A percentile compares a stretch with the other conserved stretches of the same genome.
Conservation (phyloP, 163 green algal species). For the Chloromonas sp. region DNA sequence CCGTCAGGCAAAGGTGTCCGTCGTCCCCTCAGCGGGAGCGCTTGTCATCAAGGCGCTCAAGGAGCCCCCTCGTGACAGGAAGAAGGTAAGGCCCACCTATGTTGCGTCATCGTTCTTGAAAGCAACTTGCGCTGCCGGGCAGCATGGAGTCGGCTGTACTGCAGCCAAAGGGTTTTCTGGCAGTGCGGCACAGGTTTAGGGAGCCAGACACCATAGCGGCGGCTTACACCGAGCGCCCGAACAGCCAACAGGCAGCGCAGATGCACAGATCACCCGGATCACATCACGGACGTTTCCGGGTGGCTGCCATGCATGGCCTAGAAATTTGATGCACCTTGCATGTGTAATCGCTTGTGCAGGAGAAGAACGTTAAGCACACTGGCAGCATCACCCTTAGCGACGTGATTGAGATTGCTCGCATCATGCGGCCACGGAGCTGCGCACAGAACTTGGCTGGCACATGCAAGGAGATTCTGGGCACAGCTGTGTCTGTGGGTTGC, state of each 20-base stretch:
- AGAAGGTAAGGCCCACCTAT: constrained; percentile 74
- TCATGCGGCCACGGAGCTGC: constrained; percentile 89
- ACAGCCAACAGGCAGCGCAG: no score
- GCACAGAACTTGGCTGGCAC: constrained; percentile 82
- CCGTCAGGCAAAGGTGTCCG: constrained; percentile 93
- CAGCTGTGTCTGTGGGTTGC: constrained; percentile 92
- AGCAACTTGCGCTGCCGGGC: background rate
- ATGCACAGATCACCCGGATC: no score
- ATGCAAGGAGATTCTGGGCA: constrained; percentile 98
- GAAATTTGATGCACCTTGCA: no score
- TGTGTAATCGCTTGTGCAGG: constrained; percentile 44
- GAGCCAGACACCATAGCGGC: no score
- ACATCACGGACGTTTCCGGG: no score
- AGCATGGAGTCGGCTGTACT: background rate
- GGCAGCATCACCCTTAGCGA: constrained; percentile 94
- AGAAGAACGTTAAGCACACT: constrained; percentile 98
- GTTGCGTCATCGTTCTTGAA: constrained; percentile 1
- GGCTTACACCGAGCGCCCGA: no score
- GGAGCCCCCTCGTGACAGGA: constrained; percentile 92
- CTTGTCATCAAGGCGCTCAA: constrained; percentile 99
- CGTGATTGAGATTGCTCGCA: constrained; percentile 91
- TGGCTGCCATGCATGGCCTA: no score
- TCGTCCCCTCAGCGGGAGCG: constrained; percentile 90
- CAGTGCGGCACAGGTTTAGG: no score
- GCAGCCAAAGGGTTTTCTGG: background rate